Evolutionary conservation across 1,139 yeast species (phyloP).

Genomic region (Candida tetrigidarum): DNA sequence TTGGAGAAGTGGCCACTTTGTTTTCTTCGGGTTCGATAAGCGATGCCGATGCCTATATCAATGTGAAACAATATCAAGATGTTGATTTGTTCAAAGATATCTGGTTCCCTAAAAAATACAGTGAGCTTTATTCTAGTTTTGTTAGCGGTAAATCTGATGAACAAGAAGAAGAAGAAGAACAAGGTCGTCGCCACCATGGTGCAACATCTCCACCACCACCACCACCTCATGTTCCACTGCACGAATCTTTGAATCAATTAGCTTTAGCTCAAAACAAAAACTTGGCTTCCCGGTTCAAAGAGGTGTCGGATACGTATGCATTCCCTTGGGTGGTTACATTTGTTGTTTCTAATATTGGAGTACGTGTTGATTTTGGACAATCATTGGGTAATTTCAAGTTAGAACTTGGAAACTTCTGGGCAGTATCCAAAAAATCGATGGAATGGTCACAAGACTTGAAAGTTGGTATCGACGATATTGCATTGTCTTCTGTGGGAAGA

Average conservation of each 20-base stretch:
- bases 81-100: slow-evolving; percentile 81
- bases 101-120: slow-evolving; percentile 61
- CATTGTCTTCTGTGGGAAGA: slow-evolving; percentile 69
- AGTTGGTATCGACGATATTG: slow-evolving; percentile 59
- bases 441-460: slow-evolving; percentile 77
- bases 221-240: too few relatives aligned
- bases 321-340: slow-evolving; percentile 78
- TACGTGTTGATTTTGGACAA: slow-evolving; percentile 79
- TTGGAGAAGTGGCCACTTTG: slow-evolving; percentile 40
- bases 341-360: slow-evolving; percentile 53
- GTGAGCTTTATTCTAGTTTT: slow-evolving; percentile 10
- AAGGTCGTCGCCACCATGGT: too few relatives aligned
- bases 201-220: too few relatives aligned
- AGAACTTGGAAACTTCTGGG: slow-evolving; percentile 64
- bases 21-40: slow-evolving; percentile 58
- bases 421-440: slow-evolving; percentile 65
- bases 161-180: too few relatives aligned
- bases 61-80: slow-evolving; percentile 87
- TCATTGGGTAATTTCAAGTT: slow-evolving; percentile 72
- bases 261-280: slow-evolving; percentile 38
- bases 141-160: slow-evolving; percentile 4
- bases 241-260: slow-evolving; percentile 15
- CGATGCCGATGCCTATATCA: slow-evolving; percentile 65
- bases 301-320: slow-evolving; percentile 66
- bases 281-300: slow-evolving; percentile 56